Percentiles rank a stretch among this genome's conserved stretches.
Evolutionary conservation across 306 rosid genomes (phyloP).

Genomic region (Citrullus mucosospermus): DNA sequence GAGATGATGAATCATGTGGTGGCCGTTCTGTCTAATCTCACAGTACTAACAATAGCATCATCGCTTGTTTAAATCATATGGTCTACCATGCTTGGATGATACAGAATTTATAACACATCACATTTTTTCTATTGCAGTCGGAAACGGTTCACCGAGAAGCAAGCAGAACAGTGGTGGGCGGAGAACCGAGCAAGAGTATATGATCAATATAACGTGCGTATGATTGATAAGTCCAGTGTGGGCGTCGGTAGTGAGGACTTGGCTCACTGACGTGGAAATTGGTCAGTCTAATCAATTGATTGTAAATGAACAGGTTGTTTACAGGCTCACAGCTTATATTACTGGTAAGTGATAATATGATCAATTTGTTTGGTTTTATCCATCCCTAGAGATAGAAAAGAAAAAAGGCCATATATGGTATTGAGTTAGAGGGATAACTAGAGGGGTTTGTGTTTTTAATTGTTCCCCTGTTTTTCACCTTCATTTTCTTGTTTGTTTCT

Average conservation of each 20-base stretch:
- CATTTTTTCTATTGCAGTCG: conserved; percentile 39
- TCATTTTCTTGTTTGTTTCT: conserved; percentile 9
- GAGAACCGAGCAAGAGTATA: conserved; percentile 82
- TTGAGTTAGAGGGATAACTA: conserved; percentile 37
- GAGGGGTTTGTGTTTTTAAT: conserved; percentile 45
- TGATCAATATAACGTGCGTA: conserved; percentile 70
- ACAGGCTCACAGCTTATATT: conserved; percentile 38
- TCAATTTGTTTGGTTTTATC: conserved; percentile 41
- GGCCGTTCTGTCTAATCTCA: neutral
- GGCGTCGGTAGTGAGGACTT: conserved; percentile 86
- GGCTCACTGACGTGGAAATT: conserved; percentile 28
- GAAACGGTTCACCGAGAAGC: conserved; percentile 85
- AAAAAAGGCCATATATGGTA: conserved; percentile 31
- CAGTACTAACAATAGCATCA: neutral
- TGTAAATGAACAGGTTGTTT: conserved; percentile 54
- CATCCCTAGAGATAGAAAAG: conserved; percentile 24
- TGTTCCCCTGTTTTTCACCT: conserved; percentile 13
- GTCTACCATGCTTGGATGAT: neutral
- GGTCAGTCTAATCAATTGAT: conserved; percentile 15
- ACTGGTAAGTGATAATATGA: conserved; percentile 20
- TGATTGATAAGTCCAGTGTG: conserved; percentile 63
- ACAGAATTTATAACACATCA: neutral
- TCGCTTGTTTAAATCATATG: neutral
- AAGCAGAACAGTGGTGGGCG: conserved; percentile 99
- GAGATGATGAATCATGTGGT: neutral